Evolutionary conservation across 2,329 filamentous ascomycete species (phyloP).

Genomic region (Lachnellula cervina): DNA sequence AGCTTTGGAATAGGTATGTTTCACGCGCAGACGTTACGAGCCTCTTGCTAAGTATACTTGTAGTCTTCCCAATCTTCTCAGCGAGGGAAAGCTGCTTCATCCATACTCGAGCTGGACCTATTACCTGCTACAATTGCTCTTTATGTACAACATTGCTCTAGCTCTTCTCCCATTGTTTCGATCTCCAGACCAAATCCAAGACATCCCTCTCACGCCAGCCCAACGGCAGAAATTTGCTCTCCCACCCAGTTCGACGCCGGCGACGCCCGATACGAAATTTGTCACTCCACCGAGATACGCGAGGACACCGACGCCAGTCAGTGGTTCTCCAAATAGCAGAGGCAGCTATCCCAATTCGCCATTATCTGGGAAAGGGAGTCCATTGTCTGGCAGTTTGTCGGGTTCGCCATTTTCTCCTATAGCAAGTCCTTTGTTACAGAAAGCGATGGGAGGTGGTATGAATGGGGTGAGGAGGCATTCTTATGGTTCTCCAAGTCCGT

Average conservation of each 20-base stretch:
- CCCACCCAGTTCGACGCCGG: conserved; percentile 55
- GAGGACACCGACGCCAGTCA: conserved; percentile 59
- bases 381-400: conserved; percentile 35
- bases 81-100: conserved; percentile 15
- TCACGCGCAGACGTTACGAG: background rate
- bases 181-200: conserved; percentile 69
- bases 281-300: conserved; percentile 85
- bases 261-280: conserved; percentile 67
- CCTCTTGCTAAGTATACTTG: conserved; percentile 4
- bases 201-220: conserved; percentile 86
- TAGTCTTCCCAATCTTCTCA: conserved; percentile 29
- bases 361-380: conserved; percentile 51
- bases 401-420: conserved; percentile 48
- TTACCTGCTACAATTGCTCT: conserved; percentile 49
- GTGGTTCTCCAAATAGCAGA: conserved; percentile 53
- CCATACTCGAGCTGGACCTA: conserved; percentile 33
- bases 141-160: conserved; percentile 64
- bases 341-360: conserved; percentile 50
- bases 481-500: conserved; percentile 53
- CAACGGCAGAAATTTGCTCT: conserved; percentile 84
- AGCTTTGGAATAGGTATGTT: conserved; percentile 28
- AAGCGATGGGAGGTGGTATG: conserved; percentile 48
- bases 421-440: conserved; percentile 60
- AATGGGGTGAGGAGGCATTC: conserved; percentile 55
- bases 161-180: conserved; percentile 70